Evolutionary conservation across 257 asterid species (phyloP).

Genomic region (Hygrophila difformis): DNA sequence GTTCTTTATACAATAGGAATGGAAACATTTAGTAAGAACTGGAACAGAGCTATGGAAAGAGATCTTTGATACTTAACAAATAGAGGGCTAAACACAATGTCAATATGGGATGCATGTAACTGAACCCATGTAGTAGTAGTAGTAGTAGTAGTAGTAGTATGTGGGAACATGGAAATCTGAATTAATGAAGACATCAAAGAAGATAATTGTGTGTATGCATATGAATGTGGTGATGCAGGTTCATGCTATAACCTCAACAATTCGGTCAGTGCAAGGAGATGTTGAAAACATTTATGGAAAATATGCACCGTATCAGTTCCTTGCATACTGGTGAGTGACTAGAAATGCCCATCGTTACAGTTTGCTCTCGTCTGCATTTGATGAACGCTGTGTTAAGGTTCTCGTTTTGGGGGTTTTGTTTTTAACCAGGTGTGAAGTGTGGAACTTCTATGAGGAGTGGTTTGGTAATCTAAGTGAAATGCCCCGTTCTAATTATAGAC

Average conservation of each 20-base stretch:
- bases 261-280: conserved; percentile 41
- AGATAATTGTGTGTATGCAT: too few species aligned
- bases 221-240: conserved; percentile 34
- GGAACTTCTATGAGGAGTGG: conserved; percentile 71
- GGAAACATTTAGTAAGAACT: too few species aligned
- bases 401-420: too few species aligned
- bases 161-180: too few species aligned
- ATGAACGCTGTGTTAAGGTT: conserved; percentile 5
- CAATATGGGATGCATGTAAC: too few species aligned
- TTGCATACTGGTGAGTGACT: conserved; percentile 61
- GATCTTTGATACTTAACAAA: too few species aligned
- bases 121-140: too few species aligned
- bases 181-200: too few species aligned
- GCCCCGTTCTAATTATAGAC: conserved; percentile 44
- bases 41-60: too few species aligned
- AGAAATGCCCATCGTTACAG: background rate
- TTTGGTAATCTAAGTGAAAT: conserved; percentile 67
- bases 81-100: too few species aligned
- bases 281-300: conserved; percentile 52
- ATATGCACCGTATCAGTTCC: conserved; percentile 77
- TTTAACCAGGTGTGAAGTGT: conserved; percentile 57
- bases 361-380: conserved; percentile 8
- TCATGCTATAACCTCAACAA: conserved; percentile 40
- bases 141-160: too few species aligned
- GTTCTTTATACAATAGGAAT: too few species aligned